Conservation (phyloP, 2,329 filamentous ascomycete species). For the Fusarium continuum region DNA sequence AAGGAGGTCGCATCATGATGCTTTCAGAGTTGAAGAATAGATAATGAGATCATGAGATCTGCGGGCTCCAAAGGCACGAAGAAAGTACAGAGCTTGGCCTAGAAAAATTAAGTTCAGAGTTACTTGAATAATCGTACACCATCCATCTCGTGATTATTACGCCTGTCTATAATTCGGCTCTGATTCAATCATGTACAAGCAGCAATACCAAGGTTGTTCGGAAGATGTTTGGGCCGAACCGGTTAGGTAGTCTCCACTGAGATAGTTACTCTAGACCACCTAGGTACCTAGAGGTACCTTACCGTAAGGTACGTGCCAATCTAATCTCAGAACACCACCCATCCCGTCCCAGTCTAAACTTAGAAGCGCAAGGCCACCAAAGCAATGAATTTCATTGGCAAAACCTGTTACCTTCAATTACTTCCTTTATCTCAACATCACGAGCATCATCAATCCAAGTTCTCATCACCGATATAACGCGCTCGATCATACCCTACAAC, state of each 20-base stretch:
- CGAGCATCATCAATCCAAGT: conserved; percentile 26
- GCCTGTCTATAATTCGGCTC: background rate
- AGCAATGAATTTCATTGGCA: conserved; percentile 25
- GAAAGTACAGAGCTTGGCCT: background rate
- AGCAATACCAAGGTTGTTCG: background rate
- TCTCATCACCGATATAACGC: conserved; percentile 16
- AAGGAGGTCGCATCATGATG: conserved; percentile 59
- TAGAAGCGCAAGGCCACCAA: conserved; percentile 18
- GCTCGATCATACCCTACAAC: background rate
- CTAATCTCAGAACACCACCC: conserved; percentile 30
- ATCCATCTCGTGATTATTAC: no score
- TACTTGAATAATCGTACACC: no score
- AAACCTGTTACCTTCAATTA: conserved; percentile 17
- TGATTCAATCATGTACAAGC: no score
- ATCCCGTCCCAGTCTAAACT: conserved; percentile 9
- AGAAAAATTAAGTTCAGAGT: background rate
- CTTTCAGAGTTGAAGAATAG: conserved; percentile 20
- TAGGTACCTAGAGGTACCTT: no score
- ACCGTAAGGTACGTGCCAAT: conserved; percentile 34
- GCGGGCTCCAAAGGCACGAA: background rate
- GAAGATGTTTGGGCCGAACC: background rate
- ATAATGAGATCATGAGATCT: conserved; percentile 37
- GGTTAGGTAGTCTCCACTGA: no score
- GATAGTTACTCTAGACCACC: no score
- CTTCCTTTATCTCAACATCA: conserved; percentile 16